Conservation (phyloP, 345 rosid genomes). For the Pugionium dolabratum region DNA sequence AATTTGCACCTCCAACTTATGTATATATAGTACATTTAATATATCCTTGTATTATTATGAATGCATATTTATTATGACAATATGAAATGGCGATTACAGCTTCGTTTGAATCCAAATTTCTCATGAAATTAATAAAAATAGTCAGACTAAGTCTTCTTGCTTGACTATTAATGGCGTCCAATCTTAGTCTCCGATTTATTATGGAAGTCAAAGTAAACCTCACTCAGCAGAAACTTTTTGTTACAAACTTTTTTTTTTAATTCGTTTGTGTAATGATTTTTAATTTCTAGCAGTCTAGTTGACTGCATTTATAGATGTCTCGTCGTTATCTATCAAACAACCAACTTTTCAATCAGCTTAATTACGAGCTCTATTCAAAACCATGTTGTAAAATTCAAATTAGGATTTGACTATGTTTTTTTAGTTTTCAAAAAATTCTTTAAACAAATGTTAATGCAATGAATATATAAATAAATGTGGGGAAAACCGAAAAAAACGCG, state of each 20-base stretch:
- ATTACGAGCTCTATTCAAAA: slow-evolving; percentile 10
- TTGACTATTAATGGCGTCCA: slow-evolving; percentile 32
- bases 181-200: slow-evolving; percentile 12
- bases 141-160: slow-evolving; percentile 16
- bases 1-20: slow-evolving; percentile 15
- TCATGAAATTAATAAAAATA: slow-evolving; percentile 19
- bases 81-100: slow-evolving; percentile 6
- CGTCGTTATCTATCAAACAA: slow-evolving; percentile 32
- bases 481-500: too few relatives aligned
- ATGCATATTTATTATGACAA: slow-evolving; percentile 10
- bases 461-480: too few relatives aligned
- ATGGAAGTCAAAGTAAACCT: slow-evolving; percentile 16
- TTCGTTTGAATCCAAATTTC: slow-evolving; percentile 4
- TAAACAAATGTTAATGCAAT: background rate
- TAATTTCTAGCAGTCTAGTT: slow-evolving; percentile 29
- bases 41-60: slow-evolving; percentile 3
- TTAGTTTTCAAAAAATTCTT: too few relatives aligned
- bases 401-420: background rate
- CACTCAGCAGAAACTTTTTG: too few relatives aligned
- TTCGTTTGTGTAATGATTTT: background rate
- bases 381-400: slow-evolving; percentile 23
- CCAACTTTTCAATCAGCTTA: slow-evolving; percentile 9
- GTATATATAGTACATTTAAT: background rate
- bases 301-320: slow-evolving; percentile 36
- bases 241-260: background rate